Evolutionary conservation across 2,329 filamentous ascomycete genomes (phyloP).

Genomic region (Shiraia bambusicola): DNA sequence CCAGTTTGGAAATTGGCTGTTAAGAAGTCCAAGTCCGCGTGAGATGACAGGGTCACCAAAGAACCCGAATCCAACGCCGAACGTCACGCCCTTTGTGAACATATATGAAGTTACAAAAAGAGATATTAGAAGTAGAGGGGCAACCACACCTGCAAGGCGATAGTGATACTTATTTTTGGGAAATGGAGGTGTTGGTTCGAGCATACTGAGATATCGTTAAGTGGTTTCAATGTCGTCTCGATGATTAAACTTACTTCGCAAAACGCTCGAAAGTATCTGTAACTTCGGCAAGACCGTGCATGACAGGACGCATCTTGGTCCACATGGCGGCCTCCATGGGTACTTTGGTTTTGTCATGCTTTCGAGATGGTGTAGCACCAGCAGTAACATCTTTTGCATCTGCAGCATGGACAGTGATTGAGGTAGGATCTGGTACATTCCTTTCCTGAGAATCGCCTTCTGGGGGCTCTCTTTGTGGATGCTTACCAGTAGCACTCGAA

Average conservation of each 20-base stretch:
- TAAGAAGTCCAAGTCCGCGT: slow-evolving; percentile 60
- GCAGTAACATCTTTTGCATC: slow-evolving; percentile 56
- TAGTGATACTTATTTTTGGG: slow-evolving; percentile 48
- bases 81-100: slow-evolving; percentile 63
- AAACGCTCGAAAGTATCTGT: slow-evolving; percentile 66
- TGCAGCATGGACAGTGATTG: slow-evolving; percentile 55
- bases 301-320: slow-evolving; percentile 71
- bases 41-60: slow-evolving; percentile 76
- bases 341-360: slow-evolving; percentile 75
- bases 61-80: slow-evolving; percentile 71
- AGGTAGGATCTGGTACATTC: slow-evolving; percentile 62
- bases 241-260: slow-evolving; percentile 51
- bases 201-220: slow-evolving; percentile 34
- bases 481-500: slow-evolving; percentile 74
- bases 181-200: slow-evolving; percentile 54
- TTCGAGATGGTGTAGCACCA: slow-evolving; percentile 53
- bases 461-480: slow-evolving; percentile 65
- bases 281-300: slow-evolving; percentile 64
- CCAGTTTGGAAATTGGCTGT: slow-evolving; percentile 68
- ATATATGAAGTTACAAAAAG: slow-evolving; percentile 53
- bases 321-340: slow-evolving; percentile 77
- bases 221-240: slow-evolving; percentile 1
- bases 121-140: slow-evolving; percentile 47
- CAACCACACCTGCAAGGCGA: slow-evolving; percentile 49
- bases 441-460: slow-evolving; percentile 48